A percentile compares a stretch with the other conserved stretches of the same genome.
phyloP scores from a whole-genome alignment of 495 filamentous ascomycete species.

The Hypoxylon lenormandii region DNA sequence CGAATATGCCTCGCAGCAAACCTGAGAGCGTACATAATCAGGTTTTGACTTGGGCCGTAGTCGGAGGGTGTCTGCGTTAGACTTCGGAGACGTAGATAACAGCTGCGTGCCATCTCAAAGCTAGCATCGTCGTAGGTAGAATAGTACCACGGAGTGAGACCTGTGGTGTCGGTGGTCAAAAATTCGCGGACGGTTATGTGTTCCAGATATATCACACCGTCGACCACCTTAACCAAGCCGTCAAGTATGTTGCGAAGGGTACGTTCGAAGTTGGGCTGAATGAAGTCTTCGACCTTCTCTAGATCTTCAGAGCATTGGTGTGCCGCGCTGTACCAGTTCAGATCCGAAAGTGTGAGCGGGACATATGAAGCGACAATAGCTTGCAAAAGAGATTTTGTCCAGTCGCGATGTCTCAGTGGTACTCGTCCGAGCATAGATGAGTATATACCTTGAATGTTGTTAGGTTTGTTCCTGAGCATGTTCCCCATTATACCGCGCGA shows the following conservation, averaged over 20 bases:
- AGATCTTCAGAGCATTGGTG: neutral
- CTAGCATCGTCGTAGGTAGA: neutral
- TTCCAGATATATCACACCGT: neutral
- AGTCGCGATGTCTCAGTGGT: neutral
- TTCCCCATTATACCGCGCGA: neutral
- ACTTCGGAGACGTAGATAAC: neutral
- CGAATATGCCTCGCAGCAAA: constrained; percentile 2
- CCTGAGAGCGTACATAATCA: neutral
- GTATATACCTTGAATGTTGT: neutral
- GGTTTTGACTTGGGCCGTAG: neutral
- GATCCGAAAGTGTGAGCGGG: constrained; percentile 3
- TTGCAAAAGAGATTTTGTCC: neutral
- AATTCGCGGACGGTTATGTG: neutral
- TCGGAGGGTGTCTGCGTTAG: neutral
- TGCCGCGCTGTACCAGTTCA: constrained; percentile 4
- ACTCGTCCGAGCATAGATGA: neutral
- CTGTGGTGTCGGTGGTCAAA: neutral
- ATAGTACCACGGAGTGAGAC: neutral
- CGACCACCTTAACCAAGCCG: constrained; percentile 1
- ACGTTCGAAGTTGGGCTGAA: neutral
- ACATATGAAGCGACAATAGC: constrained; percentile 3
- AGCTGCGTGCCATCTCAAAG: neutral
- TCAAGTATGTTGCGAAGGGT: neutral
- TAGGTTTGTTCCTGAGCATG: neutral
- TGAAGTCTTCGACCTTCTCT: neutral